phyloP scores from a whole-genome alignment of 1,284 basidiomycete species.

The Gomphus bonarii region DNA sequence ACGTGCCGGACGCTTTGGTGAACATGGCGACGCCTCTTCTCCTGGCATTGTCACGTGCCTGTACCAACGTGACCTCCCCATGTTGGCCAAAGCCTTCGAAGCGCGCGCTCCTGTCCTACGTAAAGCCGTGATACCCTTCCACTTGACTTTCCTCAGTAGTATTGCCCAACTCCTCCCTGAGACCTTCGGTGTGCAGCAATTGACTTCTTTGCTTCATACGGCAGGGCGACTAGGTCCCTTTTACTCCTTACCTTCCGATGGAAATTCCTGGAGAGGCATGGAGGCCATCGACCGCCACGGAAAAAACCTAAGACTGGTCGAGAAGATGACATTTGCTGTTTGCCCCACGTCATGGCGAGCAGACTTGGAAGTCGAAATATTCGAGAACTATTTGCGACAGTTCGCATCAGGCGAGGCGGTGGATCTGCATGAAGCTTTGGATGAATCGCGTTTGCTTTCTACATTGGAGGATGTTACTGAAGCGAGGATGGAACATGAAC shows the following conservation, averaged over 20 bases:
- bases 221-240: conserved; percentile 14
- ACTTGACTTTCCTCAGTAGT: conserved; percentile 14
- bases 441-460: conserved; percentile 30
- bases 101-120: conserved; percentile 31
- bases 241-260: conserved; percentile 34
- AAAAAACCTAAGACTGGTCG: conserved; percentile 33
- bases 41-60: conserved; percentile 73
- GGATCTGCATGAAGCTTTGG: conserved; percentile 23
- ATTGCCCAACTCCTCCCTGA: conserved; percentile 30
- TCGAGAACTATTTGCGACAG: conserved; percentile 26
- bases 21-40: conserved; percentile 39
- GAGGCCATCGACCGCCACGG: conserved; percentile 36
- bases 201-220: neutral
- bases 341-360: conserved; percentile 41
- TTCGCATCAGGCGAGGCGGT: conserved; percentile 29
- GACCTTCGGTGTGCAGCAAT: neutral
- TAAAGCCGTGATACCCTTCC: conserved; percentile 12
- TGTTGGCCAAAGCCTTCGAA: conserved; percentile 38
- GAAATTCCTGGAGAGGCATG: conserved; percentile 22
- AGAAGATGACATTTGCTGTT: conserved; percentile 37
- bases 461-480: conserved; percentile 35
- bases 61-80: conserved; percentile 51
- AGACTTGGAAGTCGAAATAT: conserved; percentile 20
- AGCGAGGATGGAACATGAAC: conserved; percentile 16
- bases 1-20: conserved; percentile 86